phyloP scores from a whole-genome alignment of 169 alveolate genomes.

The Eimeria mitis region DNA sequence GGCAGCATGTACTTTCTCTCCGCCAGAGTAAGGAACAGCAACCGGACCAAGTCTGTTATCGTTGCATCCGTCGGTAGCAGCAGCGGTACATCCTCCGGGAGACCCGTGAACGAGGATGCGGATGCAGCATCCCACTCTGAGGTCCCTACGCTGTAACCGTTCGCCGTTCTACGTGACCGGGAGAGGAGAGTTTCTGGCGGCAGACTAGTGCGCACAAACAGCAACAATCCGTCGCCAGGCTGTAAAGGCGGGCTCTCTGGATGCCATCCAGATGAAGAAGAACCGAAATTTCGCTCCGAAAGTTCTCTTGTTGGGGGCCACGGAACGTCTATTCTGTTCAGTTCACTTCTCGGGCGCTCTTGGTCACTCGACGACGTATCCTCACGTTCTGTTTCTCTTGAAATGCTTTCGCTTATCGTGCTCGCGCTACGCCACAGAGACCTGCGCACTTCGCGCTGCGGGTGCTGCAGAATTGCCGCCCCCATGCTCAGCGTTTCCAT shows the following conservation, averaged over 20 bases:
- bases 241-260: slow-evolving; percentile 10
- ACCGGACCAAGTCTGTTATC: slow-evolving; percentile 45
- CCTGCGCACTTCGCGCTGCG: not conserved
- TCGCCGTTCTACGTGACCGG: slow-evolving; percentile 4
- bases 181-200: slow-evolving; percentile 15
- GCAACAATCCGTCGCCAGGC: slow-evolving; percentile 56
- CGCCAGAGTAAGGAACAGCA: slow-evolving; percentile 45
- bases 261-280: slow-evolving; percentile 15
- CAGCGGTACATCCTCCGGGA: slow-evolving; percentile 71
- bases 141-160: slow-evolving; percentile 5
- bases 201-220: slow-evolving; percentile 39
- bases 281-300: slow-evolving; percentile 5
- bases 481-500: slow-evolving; percentile 14
- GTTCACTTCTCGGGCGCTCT: slow-evolving; percentile 5
- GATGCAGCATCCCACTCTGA: slow-evolving; percentile 46
- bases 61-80: slow-evolving; percentile 67
- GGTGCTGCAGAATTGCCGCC: slow-evolving; percentile 25
- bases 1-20: slow-evolving; percentile 64
- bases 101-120: slow-evolving; percentile 13
- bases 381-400: slow-evolving; percentile 8
- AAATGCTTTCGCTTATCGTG: not conserved
- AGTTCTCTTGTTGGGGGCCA: slow-evolving; percentile 38
- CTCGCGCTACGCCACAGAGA: slow-evolving; percentile 16
- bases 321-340: not conserved
- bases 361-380: slow-evolving; percentile 40